phyloP scores from a whole-genome alignment of 148 eudicot genomes.

The Rhododendron henanense region DNA sequence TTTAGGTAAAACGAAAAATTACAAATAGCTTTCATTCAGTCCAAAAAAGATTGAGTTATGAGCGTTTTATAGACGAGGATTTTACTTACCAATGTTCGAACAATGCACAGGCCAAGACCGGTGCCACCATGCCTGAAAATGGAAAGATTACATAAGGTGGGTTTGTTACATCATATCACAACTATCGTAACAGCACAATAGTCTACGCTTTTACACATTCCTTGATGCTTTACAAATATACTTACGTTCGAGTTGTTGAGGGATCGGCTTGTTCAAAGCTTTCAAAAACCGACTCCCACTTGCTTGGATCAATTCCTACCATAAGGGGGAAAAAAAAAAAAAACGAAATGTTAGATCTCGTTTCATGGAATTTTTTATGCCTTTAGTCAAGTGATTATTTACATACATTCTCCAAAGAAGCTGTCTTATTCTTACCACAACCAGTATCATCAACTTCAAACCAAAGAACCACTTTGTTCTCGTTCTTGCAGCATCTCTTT shows the following conservation, averaged over 20 bases:
- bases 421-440: conserved; percentile 53
- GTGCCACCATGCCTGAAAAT: conserved; percentile 94
- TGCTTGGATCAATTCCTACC: conserved; percentile 84
- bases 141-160: neutral
- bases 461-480: conserved; percentile 66
- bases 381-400: neutral
- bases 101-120: conserved; percentile 97
- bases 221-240: neutral
- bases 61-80: neutral
- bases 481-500: conserved; percentile 41
- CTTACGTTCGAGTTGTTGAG: conserved; percentile 92
- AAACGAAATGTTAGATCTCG: neutral
- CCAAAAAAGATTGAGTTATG: neutral
- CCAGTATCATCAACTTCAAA: conserved; percentile 98
- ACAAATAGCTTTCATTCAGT: neutral
- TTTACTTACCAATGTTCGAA: conserved; percentile 79
- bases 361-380: neutral
- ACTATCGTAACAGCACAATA: neutral
- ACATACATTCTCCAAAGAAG: neutral
- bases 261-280: conserved; percentile 99
- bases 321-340: neutral
- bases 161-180: neutral
- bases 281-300: conserved; percentile 97
- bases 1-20: neutral
- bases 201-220: neutral